Conservation (phyloP, 331 rosid species). For the Phaseolus coccineus region DNA sequence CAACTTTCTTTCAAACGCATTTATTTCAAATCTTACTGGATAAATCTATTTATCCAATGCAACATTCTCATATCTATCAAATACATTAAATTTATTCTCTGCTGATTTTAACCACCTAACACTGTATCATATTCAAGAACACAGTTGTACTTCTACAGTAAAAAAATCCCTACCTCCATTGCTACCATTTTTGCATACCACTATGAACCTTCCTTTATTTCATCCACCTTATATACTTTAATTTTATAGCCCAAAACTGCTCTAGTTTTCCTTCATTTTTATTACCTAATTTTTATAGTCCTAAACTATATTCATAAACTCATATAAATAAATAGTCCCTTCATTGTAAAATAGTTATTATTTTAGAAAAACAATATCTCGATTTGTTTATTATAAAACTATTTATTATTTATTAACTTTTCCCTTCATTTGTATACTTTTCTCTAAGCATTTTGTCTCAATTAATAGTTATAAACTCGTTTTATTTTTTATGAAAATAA, state of each 20-base stretch:
- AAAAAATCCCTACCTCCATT: background rate
- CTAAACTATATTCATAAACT: background rate
- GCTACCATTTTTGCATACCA: background rate
- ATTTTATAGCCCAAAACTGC: background rate
- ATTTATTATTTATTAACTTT: too few relatives aligned
- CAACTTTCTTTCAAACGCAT: background rate
- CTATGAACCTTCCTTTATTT: background rate
- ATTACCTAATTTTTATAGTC: background rate
- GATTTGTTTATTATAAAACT: background rate
- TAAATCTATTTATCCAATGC: background rate
- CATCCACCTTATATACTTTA: background rate
- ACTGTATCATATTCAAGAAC: background rate
- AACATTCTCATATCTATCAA: conserved; percentile 3
- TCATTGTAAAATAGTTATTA: background rate
- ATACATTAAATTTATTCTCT: conserved; percentile 1
- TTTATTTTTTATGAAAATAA: too few relatives aligned
- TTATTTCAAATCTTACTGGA: background rate
- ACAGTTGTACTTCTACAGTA: background rate
- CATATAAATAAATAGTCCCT: background rate
- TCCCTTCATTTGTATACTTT: too few relatives aligned
- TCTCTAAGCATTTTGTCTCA: background rate
- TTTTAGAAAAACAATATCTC: background rate
- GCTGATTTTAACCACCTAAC: background rate
- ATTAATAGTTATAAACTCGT: background rate
- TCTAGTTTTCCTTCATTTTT: background rate